Percentiles rank a stretch among this genome's conserved stretches.
These are phyloP conservation scores for Microstegium vimineum DNA, from an alignment of 176 grass and related monocot genomes.

Conservation along the genomic window DNA sequence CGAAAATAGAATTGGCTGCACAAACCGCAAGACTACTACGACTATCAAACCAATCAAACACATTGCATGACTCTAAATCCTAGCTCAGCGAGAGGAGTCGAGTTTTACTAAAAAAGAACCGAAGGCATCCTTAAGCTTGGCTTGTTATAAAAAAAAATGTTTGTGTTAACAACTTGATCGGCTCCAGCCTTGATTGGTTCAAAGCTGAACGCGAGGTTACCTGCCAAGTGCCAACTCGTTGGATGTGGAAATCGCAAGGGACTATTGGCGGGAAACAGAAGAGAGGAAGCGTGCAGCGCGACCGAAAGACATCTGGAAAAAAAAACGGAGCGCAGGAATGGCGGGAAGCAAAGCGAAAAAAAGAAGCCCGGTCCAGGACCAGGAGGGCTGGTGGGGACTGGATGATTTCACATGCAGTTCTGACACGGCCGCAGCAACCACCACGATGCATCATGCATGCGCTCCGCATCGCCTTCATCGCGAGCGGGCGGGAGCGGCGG, in stretches of 20 bases:
- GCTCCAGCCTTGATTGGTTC: no score
- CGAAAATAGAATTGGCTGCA: no score
- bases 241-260: background rate
- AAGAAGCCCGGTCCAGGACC: background rate
- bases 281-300: background rate
- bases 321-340: no score
- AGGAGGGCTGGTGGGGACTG: background rate
- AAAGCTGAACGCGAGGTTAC: no score
- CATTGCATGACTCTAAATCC: no score
- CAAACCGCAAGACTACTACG: no score
- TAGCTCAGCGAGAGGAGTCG: no score
- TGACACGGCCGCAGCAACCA: conserved; percentile 17
- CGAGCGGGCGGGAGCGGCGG: background rate
- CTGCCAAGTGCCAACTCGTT: no score
- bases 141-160: no score
- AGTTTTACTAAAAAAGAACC: no score
- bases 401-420: conserved; percentile 32
- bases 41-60: no score
- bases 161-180: no score
- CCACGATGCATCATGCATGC: conserved; percentile 21
- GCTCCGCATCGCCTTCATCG: conserved; percentile 13
- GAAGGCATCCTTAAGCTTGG: background rate
- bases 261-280: background rate
- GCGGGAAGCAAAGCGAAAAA: background rate
- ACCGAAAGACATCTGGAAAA: background rate